phyloP scores from a whole-genome alignment of 176 grass and related monocot species.

The Cymbopogon citratus region DNA sequence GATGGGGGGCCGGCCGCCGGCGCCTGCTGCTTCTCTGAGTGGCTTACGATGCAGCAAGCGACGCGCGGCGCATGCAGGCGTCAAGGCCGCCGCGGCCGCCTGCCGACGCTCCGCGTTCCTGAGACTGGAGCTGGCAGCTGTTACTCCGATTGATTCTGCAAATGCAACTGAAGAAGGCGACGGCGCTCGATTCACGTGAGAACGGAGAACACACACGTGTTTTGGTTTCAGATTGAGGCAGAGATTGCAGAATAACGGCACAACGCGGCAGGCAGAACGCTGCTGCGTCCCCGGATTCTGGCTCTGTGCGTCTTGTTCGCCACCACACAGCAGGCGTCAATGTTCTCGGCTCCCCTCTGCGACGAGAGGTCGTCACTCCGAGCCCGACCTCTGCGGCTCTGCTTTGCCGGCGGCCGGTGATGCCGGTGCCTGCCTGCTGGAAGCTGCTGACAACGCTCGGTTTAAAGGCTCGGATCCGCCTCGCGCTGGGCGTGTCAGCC shows the following conservation, averaged over 20 bases:
- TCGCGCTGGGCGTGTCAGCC: background rate
- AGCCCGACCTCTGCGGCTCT: background rate
- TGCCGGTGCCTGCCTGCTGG: background rate
- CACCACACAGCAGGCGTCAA: background rate
- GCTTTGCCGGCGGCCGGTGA: background rate
- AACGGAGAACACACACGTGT: background rate
- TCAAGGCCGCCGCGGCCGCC: background rate
- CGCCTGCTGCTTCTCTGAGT: conserved; percentile 6
- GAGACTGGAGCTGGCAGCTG: background rate
- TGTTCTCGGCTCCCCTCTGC: background rate
- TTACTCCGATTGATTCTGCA: background rate
- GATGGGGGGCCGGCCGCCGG: background rate
- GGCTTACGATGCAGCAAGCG: conserved; percentile 11
- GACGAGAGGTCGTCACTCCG: too few species aligned
- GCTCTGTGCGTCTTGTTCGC: background rate
- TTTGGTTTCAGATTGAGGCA: background rate
- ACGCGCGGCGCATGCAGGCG: conserved; percentile 29
- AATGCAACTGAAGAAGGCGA: background rate
- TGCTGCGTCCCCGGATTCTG: background rate
- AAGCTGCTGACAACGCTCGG: background rate
- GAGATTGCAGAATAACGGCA: background rate
- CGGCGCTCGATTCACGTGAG: background rate
- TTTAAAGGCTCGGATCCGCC: background rate
- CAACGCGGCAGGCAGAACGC: background rate
- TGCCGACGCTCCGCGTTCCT: background rate